Base-by-base conservation (phyloP, 148 eudicot species). In the Fallopia convolvulus region DNA sequence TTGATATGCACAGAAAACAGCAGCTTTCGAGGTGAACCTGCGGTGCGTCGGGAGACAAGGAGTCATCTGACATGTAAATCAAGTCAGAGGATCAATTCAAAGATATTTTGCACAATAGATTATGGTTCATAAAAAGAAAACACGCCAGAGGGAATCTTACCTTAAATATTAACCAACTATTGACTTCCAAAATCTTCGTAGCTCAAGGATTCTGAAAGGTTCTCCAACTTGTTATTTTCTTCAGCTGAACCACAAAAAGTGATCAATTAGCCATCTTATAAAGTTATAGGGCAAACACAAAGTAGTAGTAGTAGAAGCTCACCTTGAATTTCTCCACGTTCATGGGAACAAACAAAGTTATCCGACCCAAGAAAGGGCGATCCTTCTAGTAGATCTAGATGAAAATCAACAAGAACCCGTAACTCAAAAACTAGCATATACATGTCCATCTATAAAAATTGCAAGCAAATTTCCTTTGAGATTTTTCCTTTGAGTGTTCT, bases 291-390 rank as follows among this genome's bases (percentile, higher is more conserved):
- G 32, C 3, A 40, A 70, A 33, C 3, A 32, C 3, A 70, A 44
- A 9, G 4, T 1, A 32, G 73, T 70, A 17, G 21, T 33, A 70
- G 8, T 4, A 20, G 30, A 26, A 26, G 33, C 75, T 73, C 18
- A 73, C 75, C 36, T n/a, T 20, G 75, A 73, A 73, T 17, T n/a
- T 44, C 75, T 44, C 75, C 53, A 13, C 55, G 55, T 36, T 68
- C 72, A n/a, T 48, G 17, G 13, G 53, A 44, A 44, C 55, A 20
- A 10, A 42, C 42, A 6, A 44, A 73, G 75, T 73, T 73, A 44
- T 73, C 52, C 46, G 75, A 44, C 53, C 55, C 75, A 23, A 73
- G 32, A 46, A 73, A 73, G 2, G 75, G 75, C 8, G 75, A 73
- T 73, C 75, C 55, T 55, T 73, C 75, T 55, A 73, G 7, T 20